Conservation (phyloP, 805 yeast species). For the Barnettozyma sp. region DNA sequence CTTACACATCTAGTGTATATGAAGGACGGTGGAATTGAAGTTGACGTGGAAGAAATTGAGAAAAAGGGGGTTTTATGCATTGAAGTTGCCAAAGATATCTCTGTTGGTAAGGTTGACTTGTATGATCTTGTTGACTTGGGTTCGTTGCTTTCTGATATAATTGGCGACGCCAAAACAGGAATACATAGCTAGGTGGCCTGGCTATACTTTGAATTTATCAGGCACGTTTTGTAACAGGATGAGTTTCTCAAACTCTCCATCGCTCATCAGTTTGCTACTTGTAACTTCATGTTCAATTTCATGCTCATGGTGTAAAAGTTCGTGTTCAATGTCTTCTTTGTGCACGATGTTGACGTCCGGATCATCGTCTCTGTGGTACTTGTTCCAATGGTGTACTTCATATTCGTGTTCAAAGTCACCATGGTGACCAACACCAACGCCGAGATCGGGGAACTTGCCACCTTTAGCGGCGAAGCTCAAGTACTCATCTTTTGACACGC, state of each 20-base stretch:
- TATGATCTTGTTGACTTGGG: slow-evolving; percentile 41
- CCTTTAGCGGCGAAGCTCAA: slow-evolving; percentile 51
- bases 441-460: slow-evolving; percentile 81
- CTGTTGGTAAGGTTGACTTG: slow-evolving; percentile 18
- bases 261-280: slow-evolving; percentile 29
- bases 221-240: slow-evolving; percentile 34
- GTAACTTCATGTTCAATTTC: slow-evolving; percentile 83
- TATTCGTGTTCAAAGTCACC: slow-evolving; percentile 90
- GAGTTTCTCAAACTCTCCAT: slow-evolving; percentile 34
- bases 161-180: too few species aligned
- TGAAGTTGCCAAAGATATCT: slow-evolving; percentile 27
- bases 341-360: slow-evolving; percentile 79
- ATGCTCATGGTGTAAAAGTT: slow-evolving; percentile 34
- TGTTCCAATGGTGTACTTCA: slow-evolving; percentile 91
- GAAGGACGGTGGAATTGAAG: slow-evolving; percentile 41
- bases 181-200: too few species aligned
- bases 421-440: slow-evolving; percentile 91
- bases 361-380: slow-evolving; percentile 68
- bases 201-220: slow-evolving; percentile 29
- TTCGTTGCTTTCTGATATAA: slow-evolving; percentile 11
- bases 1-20: slow-evolving; percentile 61
- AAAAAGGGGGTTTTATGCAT: slow-evolving; percentile 42
- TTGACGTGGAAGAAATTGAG: slow-evolving; percentile 37
- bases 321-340: slow-evolving; percentile 76
- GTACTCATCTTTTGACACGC: slow-evolving; percentile 66